Evolutionary conservation across 306 rosid genomes (phyloP).

Genomic region (Glycyrrhiza uralensis): DNA sequence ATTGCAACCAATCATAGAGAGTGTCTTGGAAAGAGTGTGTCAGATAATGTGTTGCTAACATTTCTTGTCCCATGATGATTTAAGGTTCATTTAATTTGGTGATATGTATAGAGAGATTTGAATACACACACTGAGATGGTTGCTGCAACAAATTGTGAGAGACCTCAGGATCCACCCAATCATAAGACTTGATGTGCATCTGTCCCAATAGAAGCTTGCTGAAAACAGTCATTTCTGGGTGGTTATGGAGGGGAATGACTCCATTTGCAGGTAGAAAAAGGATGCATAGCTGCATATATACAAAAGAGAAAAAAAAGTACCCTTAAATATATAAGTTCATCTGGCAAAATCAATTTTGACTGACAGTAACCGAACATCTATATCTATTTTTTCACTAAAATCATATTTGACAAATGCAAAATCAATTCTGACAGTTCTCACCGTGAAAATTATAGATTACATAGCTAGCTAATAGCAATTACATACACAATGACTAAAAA

Average conservation of each 20-base stretch:
- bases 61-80: background rate
- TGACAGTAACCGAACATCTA: too few species aligned
- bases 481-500: background rate
- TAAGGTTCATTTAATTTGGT: background rate
- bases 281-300: constrained; percentile 52
- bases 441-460: too few species aligned
- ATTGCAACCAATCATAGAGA: too few species aligned
- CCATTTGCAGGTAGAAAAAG: constrained; percentile 66
- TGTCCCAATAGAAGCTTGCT: constrained; percentile 74
- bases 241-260: constrained; percentile 86
- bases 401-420: background rate
- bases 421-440: too few species aligned
- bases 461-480: background rate
- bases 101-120: background rate
- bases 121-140: constrained; percentile 38
- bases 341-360: too few species aligned
- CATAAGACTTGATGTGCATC: constrained; percentile 84
- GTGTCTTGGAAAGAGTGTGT: background rate
- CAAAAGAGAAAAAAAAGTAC: background rate
- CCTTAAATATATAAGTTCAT: too few species aligned
- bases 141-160: constrained; percentile 27
- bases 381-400: too few species aligned
- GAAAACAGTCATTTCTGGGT: constrained; percentile 92
- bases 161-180: constrained; percentile 50
- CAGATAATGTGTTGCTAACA: background rate